Percentiles rank a stretch among this genome's conserved stretches.
These are phyloP conservation scores for Xenoacremonium recifei DNA, from an alignment of 2,329 filamentous ascomycete species.

Conservation along the genomic window DNA sequence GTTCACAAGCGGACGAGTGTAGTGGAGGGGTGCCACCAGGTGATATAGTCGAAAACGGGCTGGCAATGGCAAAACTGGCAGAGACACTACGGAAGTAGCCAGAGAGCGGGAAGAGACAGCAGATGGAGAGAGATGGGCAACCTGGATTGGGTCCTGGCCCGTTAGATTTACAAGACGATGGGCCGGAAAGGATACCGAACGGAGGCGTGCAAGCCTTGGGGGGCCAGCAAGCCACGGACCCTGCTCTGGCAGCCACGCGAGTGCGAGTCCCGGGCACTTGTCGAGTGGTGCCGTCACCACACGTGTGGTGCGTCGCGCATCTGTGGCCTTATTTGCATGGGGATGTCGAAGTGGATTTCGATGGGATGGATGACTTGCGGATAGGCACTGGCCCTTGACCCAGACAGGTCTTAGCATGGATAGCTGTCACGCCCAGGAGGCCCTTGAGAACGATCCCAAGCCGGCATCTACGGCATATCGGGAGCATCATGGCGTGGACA, in stretches of 20 bases:
- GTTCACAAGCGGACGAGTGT: slow-evolving; percentile 9
- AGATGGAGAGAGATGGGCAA: slow-evolving; percentile 13
- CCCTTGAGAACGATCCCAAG: slow-evolving; percentile 20
- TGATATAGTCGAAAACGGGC: slow-evolving; percentile 15
- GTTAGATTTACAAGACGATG: slow-evolving; percentile 25
- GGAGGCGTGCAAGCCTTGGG: slow-evolving; percentile 8
- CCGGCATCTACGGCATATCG: slow-evolving; percentile 24
- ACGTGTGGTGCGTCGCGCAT: slow-evolving; percentile 22
- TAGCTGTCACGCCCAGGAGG: too few relatives aligned
- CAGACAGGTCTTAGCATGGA: not conserved
- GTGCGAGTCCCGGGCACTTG: slow-evolving; percentile 20
- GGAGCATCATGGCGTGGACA: slow-evolving; percentile 22
- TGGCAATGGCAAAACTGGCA: slow-evolving; percentile 10
- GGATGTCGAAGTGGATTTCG: slow-evolving; percentile 16
- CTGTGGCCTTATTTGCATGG: slow-evolving; percentile 26
- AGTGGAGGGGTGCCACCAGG: slow-evolving; percentile 10
- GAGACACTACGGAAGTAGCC: slow-evolving; percentile 1
- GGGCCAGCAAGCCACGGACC: not conserved
- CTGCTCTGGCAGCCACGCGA: slow-evolving; percentile 17
- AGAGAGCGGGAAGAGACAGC: not conserved
- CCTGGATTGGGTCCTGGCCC: slow-evolving; percentile 19
- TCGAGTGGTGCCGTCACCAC: slow-evolving; percentile 23
- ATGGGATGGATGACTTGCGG: slow-evolving; percentile 26
- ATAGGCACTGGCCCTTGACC: slow-evolving; percentile 19
- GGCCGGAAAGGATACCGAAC: slow-evolving; percentile 21